phyloP scores from a whole-genome alignment of 352 stramenopile species.

The Globisporangium perplexum region DNA sequence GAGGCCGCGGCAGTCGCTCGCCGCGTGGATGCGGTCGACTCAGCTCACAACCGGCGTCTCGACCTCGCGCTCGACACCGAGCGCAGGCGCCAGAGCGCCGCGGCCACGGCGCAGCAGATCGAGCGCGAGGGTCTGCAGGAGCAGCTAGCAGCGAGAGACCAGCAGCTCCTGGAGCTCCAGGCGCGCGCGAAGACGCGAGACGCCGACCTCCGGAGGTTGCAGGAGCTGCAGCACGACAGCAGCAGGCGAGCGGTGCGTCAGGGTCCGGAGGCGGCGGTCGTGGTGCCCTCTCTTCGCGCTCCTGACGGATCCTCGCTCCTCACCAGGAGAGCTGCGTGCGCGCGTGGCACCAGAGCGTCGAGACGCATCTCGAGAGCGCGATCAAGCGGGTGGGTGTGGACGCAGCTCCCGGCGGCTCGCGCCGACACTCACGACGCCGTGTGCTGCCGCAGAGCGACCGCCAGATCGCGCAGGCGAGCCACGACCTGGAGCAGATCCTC shows the following conservation, averaged over 20 bases:
- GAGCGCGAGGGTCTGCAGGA: conserved; percentile 17
- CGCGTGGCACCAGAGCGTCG: conserved; percentile 23
- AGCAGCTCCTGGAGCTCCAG: conserved; percentile 10
- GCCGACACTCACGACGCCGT: not conserved
- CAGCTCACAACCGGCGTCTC: not conserved
- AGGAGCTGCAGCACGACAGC: conserved; percentile 6
- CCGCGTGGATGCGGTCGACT: not conserved
- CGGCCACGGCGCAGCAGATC: conserved; percentile 6
- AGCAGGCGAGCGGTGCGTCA: conserved; percentile 19
- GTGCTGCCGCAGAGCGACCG: conserved; percentile 35
- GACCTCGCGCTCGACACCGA: not conserved
- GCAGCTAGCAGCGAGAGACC: conserved; percentile 19
- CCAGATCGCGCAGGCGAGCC: conserved; percentile 29
- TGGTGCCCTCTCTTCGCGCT: not conserved
- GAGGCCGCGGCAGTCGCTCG: not conserved
- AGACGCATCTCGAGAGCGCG: conserved; percentile 27
- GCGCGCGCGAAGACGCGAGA: not conserved
- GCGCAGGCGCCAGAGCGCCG: conserved; percentile 1
- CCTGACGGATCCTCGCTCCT: not conserved
- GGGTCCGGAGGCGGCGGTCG: not conserved
- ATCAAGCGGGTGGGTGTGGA: conserved; percentile 14
- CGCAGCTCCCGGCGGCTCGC: not conserved
- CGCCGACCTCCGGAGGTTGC: conserved; percentile 7
- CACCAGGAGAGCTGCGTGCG: conserved; percentile 11
- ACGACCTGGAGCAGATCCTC: conserved; percentile 43